Percentiles rank a stretch among this genome's conserved stretches.
Conservation (phyloP, 345 rosid genomes). For the Populus alba region DNA sequence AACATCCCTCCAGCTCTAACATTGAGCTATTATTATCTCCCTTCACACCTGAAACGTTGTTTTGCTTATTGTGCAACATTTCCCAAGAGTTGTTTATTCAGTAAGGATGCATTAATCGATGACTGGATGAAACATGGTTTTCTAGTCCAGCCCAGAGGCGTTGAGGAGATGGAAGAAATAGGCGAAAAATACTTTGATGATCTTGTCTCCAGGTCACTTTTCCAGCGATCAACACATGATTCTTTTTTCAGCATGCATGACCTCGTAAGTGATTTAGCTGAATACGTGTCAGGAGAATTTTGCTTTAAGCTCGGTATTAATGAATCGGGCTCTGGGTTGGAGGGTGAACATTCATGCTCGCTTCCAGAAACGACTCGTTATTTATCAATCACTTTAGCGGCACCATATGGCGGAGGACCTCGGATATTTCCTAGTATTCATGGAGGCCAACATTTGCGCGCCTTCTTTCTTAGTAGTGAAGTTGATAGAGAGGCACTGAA, state of each 20-base stretch:
- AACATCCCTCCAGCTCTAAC: neutral
- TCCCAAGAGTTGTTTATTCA: conserved; percentile 8
- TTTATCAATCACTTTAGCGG: neutral
- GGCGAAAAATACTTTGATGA: conserved; percentile 9
- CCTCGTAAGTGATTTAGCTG: conserved; percentile 4
- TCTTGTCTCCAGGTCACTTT: no score
- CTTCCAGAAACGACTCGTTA: neutral
- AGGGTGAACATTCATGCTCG: neutral
- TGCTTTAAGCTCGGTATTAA: neutral
- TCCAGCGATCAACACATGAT: no score
- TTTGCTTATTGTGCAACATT: conserved; percentile 20
- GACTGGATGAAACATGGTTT: conserved; percentile 24
- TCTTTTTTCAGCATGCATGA: conserved; percentile 21
- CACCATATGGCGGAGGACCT: no score
- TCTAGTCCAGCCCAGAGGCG: neutral
- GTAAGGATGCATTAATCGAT: neutral
- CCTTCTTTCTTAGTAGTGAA: no score
- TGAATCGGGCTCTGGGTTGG: neutral
- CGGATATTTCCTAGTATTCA: neutral
- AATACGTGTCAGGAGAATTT: conserved; percentile 13
- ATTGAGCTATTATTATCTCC: conserved; percentile 20
- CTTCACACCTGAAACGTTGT: conserved; percentile 16
- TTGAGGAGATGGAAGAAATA: conserved; percentile 1
- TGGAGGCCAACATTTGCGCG: neutral
- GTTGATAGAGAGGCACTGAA: neutral